These are phyloP conservation scores for Hymenoscyphus salicellus DNA, from an alignment of 2,329 filamentous ascomycete species.

Conservation along the genomic window DNA sequence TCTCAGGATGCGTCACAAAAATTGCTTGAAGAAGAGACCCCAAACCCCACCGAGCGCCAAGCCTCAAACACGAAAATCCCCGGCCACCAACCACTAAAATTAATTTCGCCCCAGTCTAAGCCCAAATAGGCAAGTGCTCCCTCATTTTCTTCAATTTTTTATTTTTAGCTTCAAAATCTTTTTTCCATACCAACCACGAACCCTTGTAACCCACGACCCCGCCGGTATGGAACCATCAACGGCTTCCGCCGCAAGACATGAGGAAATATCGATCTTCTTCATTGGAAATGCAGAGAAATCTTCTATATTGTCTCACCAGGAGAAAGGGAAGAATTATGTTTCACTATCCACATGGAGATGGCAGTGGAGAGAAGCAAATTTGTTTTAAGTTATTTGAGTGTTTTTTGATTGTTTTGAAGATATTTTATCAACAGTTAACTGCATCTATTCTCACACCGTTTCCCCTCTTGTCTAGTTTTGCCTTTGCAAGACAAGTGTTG, in stretches of 20 bases:
- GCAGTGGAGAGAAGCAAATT: neutral
- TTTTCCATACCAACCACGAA: neutral
- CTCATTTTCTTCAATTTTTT: neutral
- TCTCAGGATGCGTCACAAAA: neutral
- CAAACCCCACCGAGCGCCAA: neutral
- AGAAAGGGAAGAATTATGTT: neutral
- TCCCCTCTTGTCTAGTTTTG: neutral
- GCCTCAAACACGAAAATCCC: neutral
- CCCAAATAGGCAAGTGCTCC: neutral
- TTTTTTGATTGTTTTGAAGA: neutral
- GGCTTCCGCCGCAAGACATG: neutral
- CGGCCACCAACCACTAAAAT: neutral
- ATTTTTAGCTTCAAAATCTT: neutral
- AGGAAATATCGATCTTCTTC: neutral
- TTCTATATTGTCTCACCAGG: neutral
- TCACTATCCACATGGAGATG: neutral
- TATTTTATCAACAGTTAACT: neutral
- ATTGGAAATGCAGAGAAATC: neutral
- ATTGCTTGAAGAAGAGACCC: neutral
- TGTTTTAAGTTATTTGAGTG: neutral
- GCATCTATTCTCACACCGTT: neutral
- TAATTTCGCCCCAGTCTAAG: neutral
- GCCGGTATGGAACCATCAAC: neutral
- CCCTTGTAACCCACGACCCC: neutral
- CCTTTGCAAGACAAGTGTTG: neutral